Percentiles rank a stretch among this genome's conserved stretches.
Conservation (phyloP, 2,329 filamentous ascomycete species). For the Pseudogymnoascus sp. region DNA sequence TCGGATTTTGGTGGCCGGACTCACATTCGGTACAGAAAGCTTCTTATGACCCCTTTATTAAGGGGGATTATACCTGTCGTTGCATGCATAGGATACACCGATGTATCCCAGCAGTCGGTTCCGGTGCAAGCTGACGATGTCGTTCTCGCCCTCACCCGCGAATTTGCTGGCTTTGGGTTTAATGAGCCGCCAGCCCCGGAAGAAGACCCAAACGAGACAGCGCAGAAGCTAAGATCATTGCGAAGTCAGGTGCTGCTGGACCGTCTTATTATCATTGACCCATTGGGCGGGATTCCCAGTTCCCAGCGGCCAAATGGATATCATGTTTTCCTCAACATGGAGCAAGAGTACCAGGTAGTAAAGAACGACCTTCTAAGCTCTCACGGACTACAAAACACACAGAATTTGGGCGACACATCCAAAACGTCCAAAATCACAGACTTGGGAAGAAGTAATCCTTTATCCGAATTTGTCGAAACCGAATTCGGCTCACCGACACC, state of each 20-base stretch:
- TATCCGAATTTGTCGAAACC: constrained; percentile 9
- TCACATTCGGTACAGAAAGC: constrained; percentile 37
- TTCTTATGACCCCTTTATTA: constrained; percentile 57
- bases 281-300: constrained; percentile 74
- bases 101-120: constrained; percentile 38
- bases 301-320: constrained; percentile 49
- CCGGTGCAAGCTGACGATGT: constrained; percentile 51
- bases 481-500: background rate
- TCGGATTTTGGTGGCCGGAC: constrained; percentile 16
- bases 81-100: constrained; percentile 51
- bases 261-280: constrained; percentile 80
- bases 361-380: constrained; percentile 45
- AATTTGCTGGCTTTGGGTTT: constrained; percentile 60
- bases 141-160: constrained; percentile 66
- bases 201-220: constrained; percentile 34
- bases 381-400: constrained; percentile 26
- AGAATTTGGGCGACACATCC: constrained; percentile 13
- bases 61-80: constrained; percentile 65
- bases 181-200: constrained; percentile 24
- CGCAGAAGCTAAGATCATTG: constrained; percentile 31
- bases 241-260: constrained; percentile 59
- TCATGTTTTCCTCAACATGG: constrained; percentile 85
- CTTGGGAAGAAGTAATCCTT: background rate
- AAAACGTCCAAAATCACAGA: background rate
- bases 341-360: constrained; percentile 74